phyloP scores from a whole-genome alignment of 805 yeast species.

The Brettanomyces custersianus region DNA sequence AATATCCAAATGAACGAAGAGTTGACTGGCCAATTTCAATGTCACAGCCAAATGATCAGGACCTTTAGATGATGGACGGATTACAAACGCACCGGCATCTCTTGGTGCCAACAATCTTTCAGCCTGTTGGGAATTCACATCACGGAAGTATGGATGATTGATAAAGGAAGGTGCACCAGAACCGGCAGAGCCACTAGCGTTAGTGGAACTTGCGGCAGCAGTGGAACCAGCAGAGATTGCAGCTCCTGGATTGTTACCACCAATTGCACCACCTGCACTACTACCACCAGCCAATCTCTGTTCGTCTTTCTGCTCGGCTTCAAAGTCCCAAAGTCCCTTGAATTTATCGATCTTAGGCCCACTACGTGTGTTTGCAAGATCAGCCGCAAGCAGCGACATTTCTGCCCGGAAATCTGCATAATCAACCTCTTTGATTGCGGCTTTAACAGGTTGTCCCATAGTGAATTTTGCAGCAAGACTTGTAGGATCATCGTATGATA shows the following conservation, averaged over 20 bases:
- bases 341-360: conserved; percentile 38
- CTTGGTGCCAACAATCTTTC: conserved; percentile 87
- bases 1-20: conserved; percentile 88
- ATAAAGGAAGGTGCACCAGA: conserved; percentile 53
- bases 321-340: conserved; percentile 70
- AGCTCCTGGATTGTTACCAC: conserved; percentile 46
- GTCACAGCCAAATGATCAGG: conserved; percentile 83
- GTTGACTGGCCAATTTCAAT: conserved; percentile 88
- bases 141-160: conserved; percentile 85
- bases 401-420: conserved; percentile 69
- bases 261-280: conserved; percentile 32
- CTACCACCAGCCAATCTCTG: conserved; percentile 40
- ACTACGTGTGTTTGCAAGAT: conserved; percentile 43
- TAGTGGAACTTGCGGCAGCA: background rate
- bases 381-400: conserved; percentile 61
- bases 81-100: conserved; percentile 84
- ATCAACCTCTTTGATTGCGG: conserved; percentile 61
- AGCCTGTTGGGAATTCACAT: conserved; percentile 79
- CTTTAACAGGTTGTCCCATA: conserved; percentile 80
- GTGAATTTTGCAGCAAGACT: conserved; percentile 31
- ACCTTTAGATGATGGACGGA: conserved; percentile 91
- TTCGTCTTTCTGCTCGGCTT: conserved; percentile 68
- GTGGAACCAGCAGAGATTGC: too few species aligned
- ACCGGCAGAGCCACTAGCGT: background rate
- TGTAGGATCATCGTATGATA: conserved; percentile 40